These are phyloP conservation scores for Gnomoniopsis smithogilvyi DNA, from an alignment of 2,329 filamentous ascomycete genomes.

Conservation along the genomic window DNA sequence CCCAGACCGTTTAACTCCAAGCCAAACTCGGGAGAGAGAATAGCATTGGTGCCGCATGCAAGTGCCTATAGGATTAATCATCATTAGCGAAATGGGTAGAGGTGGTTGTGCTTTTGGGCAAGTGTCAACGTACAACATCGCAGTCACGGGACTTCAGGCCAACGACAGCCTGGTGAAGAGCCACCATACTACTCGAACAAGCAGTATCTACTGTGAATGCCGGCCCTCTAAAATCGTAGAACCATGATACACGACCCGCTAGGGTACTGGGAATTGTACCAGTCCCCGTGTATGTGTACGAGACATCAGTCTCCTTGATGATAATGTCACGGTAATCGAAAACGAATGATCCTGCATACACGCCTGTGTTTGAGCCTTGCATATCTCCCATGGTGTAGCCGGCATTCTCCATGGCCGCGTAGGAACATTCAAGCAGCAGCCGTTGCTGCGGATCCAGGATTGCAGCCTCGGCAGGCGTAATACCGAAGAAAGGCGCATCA, in stretches of 20 bases:
- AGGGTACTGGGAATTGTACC: slow-evolving; percentile 29
- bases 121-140: no score
- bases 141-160: no score
- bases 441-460: slow-evolving; percentile 18
- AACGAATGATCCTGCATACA: slow-evolving; percentile 27
- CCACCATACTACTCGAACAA: slow-evolving; percentile 33
- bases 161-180: no score
- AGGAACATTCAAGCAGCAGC: slow-evolving; percentile 14
- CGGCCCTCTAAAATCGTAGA: slow-evolving; percentile 31
- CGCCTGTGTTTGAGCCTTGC: slow-evolving; percentile 14
- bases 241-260: slow-evolving; percentile 34
- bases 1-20: no score
- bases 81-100: no score
- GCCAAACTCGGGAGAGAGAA: no score
- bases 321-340: slow-evolving; percentile 23
- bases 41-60: no score
- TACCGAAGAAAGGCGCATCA: slow-evolving; percentile 19
- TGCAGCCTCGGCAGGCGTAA: slow-evolving; percentile 16
- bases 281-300: slow-evolving; percentile 24
- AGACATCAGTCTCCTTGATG: slow-evolving; percentile 21
- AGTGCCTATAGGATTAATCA: no score
- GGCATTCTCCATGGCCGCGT: slow-evolving; percentile 17
- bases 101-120: no score
- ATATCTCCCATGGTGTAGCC: slow-evolving; percentile 6
- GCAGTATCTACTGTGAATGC: slow-evolving; percentile 36